Conservation (phyloP, 108 stramenopile species). For the Discostella pseudostelligera region DNA sequence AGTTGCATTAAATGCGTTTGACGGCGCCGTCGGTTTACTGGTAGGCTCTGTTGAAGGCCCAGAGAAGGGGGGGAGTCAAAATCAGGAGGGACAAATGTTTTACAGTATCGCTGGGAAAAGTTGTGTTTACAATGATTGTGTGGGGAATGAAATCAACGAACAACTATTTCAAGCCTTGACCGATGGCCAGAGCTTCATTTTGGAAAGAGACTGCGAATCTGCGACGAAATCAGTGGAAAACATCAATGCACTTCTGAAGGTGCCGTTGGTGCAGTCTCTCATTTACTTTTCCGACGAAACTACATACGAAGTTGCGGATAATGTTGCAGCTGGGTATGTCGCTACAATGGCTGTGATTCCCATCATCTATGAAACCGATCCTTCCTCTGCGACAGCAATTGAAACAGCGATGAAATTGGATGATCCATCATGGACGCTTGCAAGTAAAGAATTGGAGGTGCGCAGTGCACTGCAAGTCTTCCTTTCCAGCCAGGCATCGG, state of each 20-base stretch:
- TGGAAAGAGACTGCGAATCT: constrained; percentile 40
- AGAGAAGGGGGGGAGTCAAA: constrained; percentile 27
- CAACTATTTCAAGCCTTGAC: constrained; percentile 48
- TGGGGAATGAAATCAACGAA: constrained; percentile 48
- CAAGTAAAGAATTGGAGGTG: constrained; percentile 11
- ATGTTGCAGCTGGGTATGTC: constrained; percentile 38
- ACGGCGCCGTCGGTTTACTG: constrained; percentile 65
- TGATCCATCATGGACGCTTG: background rate
- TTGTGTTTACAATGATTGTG: constrained; percentile 69
- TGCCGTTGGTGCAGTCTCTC: constrained; percentile 61
- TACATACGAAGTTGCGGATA: constrained; percentile 6
- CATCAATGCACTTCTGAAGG: constrained; percentile 35
- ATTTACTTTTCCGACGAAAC: constrained; percentile 39
- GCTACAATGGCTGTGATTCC: constrained; percentile 35
- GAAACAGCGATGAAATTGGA: constrained; percentile 24
- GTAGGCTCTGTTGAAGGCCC: constrained; percentile 69
- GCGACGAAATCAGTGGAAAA: constrained; percentile 29
- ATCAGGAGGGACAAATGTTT: constrained; percentile 53
- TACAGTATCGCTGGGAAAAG: constrained; percentile 57
- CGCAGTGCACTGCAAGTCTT: constrained; percentile 17
- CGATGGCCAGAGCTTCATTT: constrained; percentile 45
- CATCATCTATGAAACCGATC: constrained; percentile 21
- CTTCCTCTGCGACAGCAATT: constrained; percentile 9
- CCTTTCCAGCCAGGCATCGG: constrained; percentile 15
- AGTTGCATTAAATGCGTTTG: constrained; percentile 49